Percentiles rank a stretch among this genome's conserved stretches.
These are phyloP conservation scores for Pachyrhizus erosus DNA, from an alignment of 306 rosid species.

Conservation along the genomic window DNA sequence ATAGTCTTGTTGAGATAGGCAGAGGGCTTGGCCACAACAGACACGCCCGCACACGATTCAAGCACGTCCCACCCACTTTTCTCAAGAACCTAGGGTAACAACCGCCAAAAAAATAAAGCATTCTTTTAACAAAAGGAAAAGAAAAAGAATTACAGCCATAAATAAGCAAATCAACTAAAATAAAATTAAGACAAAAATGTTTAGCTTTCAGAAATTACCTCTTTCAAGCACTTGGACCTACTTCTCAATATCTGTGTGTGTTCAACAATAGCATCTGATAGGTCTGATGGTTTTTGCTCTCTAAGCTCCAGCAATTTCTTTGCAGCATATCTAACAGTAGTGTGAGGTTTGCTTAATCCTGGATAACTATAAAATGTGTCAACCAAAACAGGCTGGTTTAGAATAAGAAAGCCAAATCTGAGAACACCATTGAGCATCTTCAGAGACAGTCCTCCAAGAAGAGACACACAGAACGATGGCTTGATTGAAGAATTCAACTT, in stretches of 20 bases:
- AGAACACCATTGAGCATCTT: conserved; percentile 78
- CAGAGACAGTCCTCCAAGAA: conserved; percentile 90
- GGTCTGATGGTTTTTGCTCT: conserved; percentile 67
- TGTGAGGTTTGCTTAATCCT: conserved; percentile 87
- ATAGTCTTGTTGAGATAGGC: conserved; percentile 71
- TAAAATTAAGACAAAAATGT: neutral
- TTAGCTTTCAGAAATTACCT: conserved; percentile 57
- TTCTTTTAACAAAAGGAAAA: conserved; percentile 23
- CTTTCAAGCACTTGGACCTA: conserved; percentile 74
- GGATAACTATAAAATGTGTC: conserved; percentile 74
- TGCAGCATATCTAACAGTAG: conserved; percentile 83
- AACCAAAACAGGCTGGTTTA: conserved; percentile 66
- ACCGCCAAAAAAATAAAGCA: neutral
- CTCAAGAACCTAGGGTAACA: conserved; percentile 68
- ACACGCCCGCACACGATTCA: conserved; percentile 75
- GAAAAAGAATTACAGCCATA: neutral
- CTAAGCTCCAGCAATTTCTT: conserved; percentile 80
- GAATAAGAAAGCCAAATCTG: conserved; percentile 82
- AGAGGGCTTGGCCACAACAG: conserved; percentile 90
- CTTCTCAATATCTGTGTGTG: conserved; percentile 61
- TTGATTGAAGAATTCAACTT: conserved; percentile 57
- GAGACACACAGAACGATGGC: conserved; percentile 74
- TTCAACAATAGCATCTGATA: conserved; percentile 67
- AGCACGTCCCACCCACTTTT: conserved; percentile 89
- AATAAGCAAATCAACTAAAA: conserved; percentile 10